Conservation (phyloP, 2,329 filamentous ascomycete species). For the Didymellaceae sp. region DNA sequence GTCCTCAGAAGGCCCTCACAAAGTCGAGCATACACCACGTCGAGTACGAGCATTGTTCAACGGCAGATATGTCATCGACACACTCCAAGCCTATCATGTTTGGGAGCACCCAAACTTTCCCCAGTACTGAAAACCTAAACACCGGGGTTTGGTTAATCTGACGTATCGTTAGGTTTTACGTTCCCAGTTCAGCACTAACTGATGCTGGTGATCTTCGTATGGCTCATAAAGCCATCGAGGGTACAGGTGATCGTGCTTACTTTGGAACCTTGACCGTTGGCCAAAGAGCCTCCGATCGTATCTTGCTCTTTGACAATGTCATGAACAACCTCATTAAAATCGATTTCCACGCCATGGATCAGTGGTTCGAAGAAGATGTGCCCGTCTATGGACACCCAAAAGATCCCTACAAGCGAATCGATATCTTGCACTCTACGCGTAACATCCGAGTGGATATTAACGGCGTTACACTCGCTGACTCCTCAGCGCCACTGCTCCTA, state of each 20-base stretch:
- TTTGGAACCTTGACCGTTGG: constrained; percentile 32
- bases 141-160: not conserved
- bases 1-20: constrained; percentile 48
- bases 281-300: constrained; percentile 24
- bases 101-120: constrained; percentile 49
- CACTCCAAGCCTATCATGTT: constrained; percentile 41
- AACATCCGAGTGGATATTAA: constrained; percentile 58
- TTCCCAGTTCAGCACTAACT: constrained; percentile 33
- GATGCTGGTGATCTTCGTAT: not conserved
- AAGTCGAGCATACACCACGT: constrained; percentile 33
- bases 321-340: constrained; percentile 41
- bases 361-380: constrained; percentile 65
- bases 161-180: constrained; percentile 33
- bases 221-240: not conserved
- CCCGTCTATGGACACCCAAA: constrained; percentile 69
- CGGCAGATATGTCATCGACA: constrained; percentile 44
- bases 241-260: constrained; percentile 20
- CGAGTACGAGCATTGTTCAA: constrained; percentile 44
- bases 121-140: constrained; percentile 26
- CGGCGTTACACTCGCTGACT: constrained; percentile 56
- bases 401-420: constrained; percentile 70
- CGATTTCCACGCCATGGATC: constrained; percentile 45
- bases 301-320: constrained; percentile 38
- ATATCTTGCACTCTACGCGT: constrained; percentile 64
- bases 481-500: constrained; percentile 58